Percentiles rank a stretch among this genome's conserved stretches.
Conservation (phyloP, 176 grass and related monocot genomes). For the Hsuehochloa calcarea region DNA sequence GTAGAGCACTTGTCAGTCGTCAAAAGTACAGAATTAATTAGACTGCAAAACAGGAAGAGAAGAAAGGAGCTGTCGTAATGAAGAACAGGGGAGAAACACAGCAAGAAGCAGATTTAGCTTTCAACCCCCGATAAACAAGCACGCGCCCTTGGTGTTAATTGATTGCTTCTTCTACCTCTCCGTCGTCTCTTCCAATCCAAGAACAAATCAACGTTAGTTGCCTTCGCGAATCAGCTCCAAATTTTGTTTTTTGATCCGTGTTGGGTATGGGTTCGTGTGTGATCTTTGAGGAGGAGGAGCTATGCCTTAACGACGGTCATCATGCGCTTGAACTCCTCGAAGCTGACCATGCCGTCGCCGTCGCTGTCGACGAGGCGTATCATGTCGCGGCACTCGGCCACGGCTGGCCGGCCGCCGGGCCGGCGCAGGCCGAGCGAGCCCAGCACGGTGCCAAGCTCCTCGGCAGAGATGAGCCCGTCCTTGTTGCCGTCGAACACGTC, state of each 20-base stretch:
- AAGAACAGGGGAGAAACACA: slow-evolving; percentile 40
- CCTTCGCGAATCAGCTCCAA: slow-evolving; percentile 31
- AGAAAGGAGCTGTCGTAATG: background rate
- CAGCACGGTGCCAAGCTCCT: slow-evolving; percentile 79
- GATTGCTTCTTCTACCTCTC: slow-evolving; percentile 19
- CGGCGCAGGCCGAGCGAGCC: slow-evolving; percentile 65
- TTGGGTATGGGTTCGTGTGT: background rate
- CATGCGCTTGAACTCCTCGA: slow-evolving; percentile 98
- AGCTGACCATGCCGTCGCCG: slow-evolving; percentile 89
- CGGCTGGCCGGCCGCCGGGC: slow-evolving; percentile 37
- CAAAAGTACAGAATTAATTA: slow-evolving; percentile 13
- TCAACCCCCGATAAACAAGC: slow-evolving; percentile 10
- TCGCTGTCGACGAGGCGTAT: slow-evolving; percentile 77
- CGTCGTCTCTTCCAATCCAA: background rate
- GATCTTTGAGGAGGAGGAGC: background rate
- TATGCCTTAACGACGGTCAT: slow-evolving; percentile 67
- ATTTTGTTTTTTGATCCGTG: background rate
- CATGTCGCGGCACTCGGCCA: slow-evolving; percentile 84
- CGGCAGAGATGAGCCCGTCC: slow-evolving; percentile 83
- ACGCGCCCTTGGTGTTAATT: slow-evolving; percentile 12
- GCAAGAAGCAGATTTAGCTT: slow-evolving; percentile 31
- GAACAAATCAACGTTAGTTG: slow-evolving; percentile 35
- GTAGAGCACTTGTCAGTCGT: slow-evolving; percentile 34
- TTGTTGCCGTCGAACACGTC: slow-evolving; percentile 88
- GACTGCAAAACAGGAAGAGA: background rate